phyloP scores from a whole-genome alignment of 345 rosid species.

The Arabis alpina region DNA sequence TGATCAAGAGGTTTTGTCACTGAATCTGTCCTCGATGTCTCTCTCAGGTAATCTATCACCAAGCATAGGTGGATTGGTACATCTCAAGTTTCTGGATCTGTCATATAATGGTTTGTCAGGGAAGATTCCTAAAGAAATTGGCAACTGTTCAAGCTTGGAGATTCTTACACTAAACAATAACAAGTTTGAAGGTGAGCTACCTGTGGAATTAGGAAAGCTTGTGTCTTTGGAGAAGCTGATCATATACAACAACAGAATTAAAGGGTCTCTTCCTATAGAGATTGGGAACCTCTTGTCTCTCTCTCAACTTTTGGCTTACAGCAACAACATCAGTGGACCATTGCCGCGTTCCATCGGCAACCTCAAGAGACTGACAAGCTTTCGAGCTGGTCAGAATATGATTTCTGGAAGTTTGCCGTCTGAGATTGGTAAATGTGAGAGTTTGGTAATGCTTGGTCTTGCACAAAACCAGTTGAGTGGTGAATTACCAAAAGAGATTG shows the following conservation, averaged over 20 bases:
- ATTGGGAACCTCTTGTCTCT: conserved; percentile 68
- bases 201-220: conserved; percentile 58
- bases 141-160: conserved; percentile 61
- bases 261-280: conserved; percentile 72
- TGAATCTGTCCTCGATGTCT: conserved; percentile 60
- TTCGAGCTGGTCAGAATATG: conserved; percentile 87
- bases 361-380: conserved; percentile 56
- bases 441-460: conserved; percentile 73
- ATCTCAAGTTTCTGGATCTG: conserved; percentile 66
- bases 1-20: conserved; percentile 56
- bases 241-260: conserved; percentile 72
- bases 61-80: conserved; percentile 68
- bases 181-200: conserved; percentile 61
- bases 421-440: conserved; percentile 69
- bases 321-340: conserved; percentile 73
- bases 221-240: conserved; percentile 54
- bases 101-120: conserved; percentile 67
- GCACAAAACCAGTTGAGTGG: conserved; percentile 77
- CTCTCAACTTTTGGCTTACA: conserved; percentile 63
- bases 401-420: conserved; percentile 81
- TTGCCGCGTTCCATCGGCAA: conserved; percentile 71
- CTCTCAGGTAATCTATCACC: conserved; percentile 80
- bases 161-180: conserved; percentile 66
- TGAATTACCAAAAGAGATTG: conserved; percentile 71
- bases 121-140: conserved; percentile 66